Evolutionary conservation across 768 basidiomycete species (phyloP), one percentile per base, ranked within the genome.

Genomic region (Trametes gibbosa): DNA sequence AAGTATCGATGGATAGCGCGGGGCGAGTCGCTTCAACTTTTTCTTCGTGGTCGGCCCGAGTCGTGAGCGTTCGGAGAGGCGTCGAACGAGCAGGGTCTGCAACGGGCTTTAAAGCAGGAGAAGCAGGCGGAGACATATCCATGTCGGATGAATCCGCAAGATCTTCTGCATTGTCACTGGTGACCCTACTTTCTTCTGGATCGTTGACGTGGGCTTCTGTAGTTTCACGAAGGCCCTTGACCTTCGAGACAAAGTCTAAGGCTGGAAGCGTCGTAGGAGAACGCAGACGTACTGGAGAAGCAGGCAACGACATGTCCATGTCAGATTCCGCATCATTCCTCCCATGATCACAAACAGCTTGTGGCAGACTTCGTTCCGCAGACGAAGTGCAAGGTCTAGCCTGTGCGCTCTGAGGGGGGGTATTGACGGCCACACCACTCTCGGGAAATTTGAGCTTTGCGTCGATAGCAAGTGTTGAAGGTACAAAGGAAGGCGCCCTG

Each of bases 231-330:
- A 56, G 47, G n/a, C 54, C 47, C 37, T 49, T 56, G 16, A 48
- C 54, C 37, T 56, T 32, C n/a, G 54, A 56, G 24, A 49, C 47
- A n/a, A 39, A 35, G 25, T 56, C 54, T 24, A 56, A 17, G 25
- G 37, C 54, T 8, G 54, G 17, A 5, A 48, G 54, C 5, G 47
- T 34, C 10, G 39, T 39, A 9, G 54, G 47, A 14, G 54, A 41
- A 23, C 39, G n/a, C 4, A 19, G 17, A 48, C 54, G 54, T 21
- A 50, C 52, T 12, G 62, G 62, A 1, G 62, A 59, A 24, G 48
- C 48, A 23, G 62, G 58, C 19, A 37, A 37, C 2, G 62, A 63
- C 58, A 63, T 59, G 2, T 63, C 62, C 62, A 65, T 63, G 49
- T 65, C 65, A 5, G 59, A 63, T 17, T 62, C 64, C 4, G 50